A percentile compares a stretch with the other conserved stretches of the same genome.
Conservation (phyloP, 805 yeast genomes). For the Kuraishia ogatae region DNA sequence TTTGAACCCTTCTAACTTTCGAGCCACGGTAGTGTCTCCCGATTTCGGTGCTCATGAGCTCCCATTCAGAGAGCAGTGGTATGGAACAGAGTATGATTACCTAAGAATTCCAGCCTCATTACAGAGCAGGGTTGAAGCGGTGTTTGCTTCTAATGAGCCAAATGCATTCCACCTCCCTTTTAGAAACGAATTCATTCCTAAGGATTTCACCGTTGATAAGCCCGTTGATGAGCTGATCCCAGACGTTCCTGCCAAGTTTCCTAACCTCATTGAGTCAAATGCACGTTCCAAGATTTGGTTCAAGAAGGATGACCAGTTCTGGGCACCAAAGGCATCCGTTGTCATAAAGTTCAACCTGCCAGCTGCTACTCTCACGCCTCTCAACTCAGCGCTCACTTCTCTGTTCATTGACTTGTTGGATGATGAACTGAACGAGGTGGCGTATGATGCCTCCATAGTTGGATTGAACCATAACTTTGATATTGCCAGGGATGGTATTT, state of each 20-base stretch:
- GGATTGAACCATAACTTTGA: slow-evolving; percentile 55
- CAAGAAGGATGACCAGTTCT: slow-evolving; percentile 82
- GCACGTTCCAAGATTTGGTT: slow-evolving; percentile 64
- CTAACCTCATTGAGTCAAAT: slow-evolving; percentile 48
- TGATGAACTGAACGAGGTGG: slow-evolving; percentile 66
- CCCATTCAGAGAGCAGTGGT: slow-evolving; percentile 66
- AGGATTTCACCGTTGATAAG: slow-evolving; percentile 57
- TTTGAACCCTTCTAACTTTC: slow-evolving; percentile 52
- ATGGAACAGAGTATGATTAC: slow-evolving; percentile 72
- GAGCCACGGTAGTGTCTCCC: slow-evolving; percentile 46
- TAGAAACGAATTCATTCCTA: slow-evolving; percentile 76
- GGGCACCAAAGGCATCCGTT: slow-evolving; percentile 79
- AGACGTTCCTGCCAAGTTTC: slow-evolving; percentile 39
- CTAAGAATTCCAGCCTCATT: slow-evolving; percentile 22
- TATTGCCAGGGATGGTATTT: slow-evolving; percentile 62
- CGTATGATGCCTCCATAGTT: slow-evolving; percentile 80
- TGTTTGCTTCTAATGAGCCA: slow-evolving; percentile 5
- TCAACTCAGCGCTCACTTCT: slow-evolving; percentile 46
- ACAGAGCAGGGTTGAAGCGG: background rate
- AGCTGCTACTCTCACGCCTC: slow-evolving; percentile 47
- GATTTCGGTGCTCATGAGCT: slow-evolving; percentile 35
- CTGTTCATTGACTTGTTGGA: slow-evolving; percentile 63
- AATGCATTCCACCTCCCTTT: slow-evolving; percentile 49
- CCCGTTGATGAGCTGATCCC: slow-evolving; percentile 16
- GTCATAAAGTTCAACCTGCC: slow-evolving; percentile 61